Percentiles rank a stretch among this genome's conserved stretches.
Conservation (phyloP, 768 basidiomycete species). For the Podaxis sp. region DNA sequence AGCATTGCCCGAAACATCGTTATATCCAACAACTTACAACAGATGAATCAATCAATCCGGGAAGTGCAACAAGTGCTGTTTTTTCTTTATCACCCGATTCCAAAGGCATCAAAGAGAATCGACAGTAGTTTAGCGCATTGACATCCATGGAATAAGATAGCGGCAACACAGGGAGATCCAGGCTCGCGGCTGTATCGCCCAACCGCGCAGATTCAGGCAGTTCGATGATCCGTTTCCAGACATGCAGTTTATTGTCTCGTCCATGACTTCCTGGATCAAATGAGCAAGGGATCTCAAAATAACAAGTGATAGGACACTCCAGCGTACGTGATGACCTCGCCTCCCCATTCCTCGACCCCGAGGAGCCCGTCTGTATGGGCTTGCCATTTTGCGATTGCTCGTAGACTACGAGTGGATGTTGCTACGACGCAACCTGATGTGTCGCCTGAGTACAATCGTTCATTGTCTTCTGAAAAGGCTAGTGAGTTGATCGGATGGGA, state of each 20-base stretch:
- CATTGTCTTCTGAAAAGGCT: conserved; percentile 68
- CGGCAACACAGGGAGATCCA: conserved; percentile 47
- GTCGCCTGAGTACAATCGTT: conserved; percentile 87
- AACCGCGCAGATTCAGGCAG: conserved; percentile 40
- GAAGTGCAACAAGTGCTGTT: conserved; percentile 70
- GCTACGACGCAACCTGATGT: conserved; percentile 72
- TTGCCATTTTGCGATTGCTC: conserved; percentile 74
- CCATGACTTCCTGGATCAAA: conserved; percentile 56
- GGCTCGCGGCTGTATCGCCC: conserved; percentile 57
- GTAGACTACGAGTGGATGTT: conserved; percentile 73
- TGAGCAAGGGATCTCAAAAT: not conserved
- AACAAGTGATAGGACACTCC: not conserved
- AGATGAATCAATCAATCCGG: conserved; percentile 87
- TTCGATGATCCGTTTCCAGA: conserved; percentile 61
- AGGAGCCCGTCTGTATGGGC: conserved; percentile 80
- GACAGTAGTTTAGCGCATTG: conserved; percentile 93
- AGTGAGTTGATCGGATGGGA: conserved; percentile 59
- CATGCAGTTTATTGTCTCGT: conserved; percentile 82
- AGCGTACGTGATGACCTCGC: conserved; percentile 75
- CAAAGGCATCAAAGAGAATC: conserved; percentile 67
- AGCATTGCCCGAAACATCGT: not conserved
- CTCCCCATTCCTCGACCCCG: conserved; percentile 74
- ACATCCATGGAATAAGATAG: conserved; percentile 77
- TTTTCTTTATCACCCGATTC: conserved; percentile 12
- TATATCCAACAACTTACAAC: conserved; percentile 44